These are phyloP conservation scores for Backusella westeae DNA, from an alignment of 192 early-diverging fungal genomes.

Conservation along the genomic window DNA sequence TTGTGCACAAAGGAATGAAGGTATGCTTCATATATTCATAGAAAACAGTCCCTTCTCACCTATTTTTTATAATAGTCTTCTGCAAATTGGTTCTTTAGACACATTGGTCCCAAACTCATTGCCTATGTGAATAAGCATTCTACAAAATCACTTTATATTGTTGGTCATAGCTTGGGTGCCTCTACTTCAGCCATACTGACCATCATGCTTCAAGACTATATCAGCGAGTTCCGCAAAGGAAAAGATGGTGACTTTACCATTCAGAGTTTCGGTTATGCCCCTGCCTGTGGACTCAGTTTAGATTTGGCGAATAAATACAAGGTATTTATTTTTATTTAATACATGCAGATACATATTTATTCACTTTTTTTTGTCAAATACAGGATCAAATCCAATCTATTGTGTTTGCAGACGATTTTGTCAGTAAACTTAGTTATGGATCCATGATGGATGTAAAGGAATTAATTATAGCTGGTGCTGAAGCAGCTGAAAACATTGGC, in stretches of 20 bases:
- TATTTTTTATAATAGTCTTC: conserved; percentile 36
- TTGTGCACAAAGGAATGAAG: conserved; percentile 79
- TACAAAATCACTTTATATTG: conserved; percentile 61
- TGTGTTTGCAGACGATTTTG: conserved; percentile 58
- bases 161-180: conserved; percentile 76
- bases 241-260: conserved; percentile 38
- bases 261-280: conserved; percentile 50
- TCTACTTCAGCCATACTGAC: conserved; percentile 71
- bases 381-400: conserved; percentile 51
- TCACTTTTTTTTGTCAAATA: not conserved
- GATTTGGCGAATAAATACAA: conserved; percentile 50
- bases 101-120: conserved; percentile 64
- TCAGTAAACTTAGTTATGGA: conserved; percentile 57
- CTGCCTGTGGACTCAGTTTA: conserved; percentile 46
- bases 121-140: conserved; percentile 58
- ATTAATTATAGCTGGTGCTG: conserved; percentile 48
- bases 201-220: conserved; percentile 69
- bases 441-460: conserved; percentile 60
- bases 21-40: conserved; percentile 1
- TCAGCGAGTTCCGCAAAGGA: conserved; percentile 47
- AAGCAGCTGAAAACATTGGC: conserved; percentile 47
- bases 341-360: no score
- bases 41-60: not conserved
- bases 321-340: not conserved
- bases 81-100: conserved; percentile 72